phyloP scores from a whole-genome alignment of 305 asterid species.

The Fraxinus velutina region DNA sequence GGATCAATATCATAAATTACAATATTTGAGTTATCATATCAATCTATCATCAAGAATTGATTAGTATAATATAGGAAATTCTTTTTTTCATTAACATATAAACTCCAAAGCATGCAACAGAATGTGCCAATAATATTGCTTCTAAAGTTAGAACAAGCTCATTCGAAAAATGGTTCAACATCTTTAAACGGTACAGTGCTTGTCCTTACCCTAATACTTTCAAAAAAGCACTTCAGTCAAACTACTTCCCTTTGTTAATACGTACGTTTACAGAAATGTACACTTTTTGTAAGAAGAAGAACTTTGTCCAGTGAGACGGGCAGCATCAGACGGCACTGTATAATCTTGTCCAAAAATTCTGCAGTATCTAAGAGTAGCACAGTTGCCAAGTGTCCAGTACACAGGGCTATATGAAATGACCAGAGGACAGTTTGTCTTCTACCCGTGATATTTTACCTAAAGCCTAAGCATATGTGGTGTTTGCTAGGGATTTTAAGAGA shows the following conservation, averaged over 20 bases:
- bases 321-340: slow-evolving; percentile 46
- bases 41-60: background rate
- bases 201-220: slow-evolving; percentile 25
- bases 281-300: slow-evolving; percentile 16
- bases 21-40: background rate
- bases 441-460: slow-evolving; percentile 36
- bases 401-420: slow-evolving; percentile 27
- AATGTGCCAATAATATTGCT: slow-evolving; percentile 26
- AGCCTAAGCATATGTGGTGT: slow-evolving; percentile 11
- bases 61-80: no score
- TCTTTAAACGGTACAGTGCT: slow-evolving; percentile 29
- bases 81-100: slow-evolving; percentile 5
- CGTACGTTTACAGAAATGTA: slow-evolving; percentile 1
- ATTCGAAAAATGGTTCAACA: slow-evolving; percentile 21
- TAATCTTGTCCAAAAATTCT: slow-evolving; percentile 33
- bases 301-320: slow-evolving; percentile 24
- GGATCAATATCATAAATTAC: background rate
- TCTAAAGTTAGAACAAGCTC: slow-evolving; percentile 33
- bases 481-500: background rate
- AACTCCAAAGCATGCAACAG: slow-evolving; percentile 5
- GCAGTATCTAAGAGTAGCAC: slow-evolving; percentile 22
- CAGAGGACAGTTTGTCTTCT: slow-evolving; percentile 44
- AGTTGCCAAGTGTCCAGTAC: background rate
- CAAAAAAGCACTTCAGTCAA: slow-evolving; percentile 34
- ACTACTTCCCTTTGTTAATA: slow-evolving; percentile 21